Evolutionary conservation across 768 basidiomycete species (phyloP).

Genomic region (Macrolepiota albuminosa): DNA sequence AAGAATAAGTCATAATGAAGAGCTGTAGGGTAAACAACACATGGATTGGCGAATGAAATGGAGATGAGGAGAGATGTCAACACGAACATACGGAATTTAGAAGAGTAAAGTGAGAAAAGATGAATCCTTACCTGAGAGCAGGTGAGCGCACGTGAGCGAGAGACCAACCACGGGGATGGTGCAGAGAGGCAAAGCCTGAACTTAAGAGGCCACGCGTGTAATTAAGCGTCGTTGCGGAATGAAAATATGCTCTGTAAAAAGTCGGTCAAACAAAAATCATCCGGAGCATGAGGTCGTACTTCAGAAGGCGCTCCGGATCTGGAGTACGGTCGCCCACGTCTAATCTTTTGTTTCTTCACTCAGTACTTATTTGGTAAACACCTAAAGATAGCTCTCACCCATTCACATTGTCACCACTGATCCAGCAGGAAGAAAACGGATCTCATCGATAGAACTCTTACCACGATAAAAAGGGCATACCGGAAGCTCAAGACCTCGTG

Average conservation of each 20-base stretch:
- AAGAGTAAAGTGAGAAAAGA: not conserved
- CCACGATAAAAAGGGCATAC: constrained; percentile 34
- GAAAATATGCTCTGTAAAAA: constrained; percentile 82
- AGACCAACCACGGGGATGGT: constrained; percentile 90
- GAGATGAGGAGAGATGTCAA: not conserved
- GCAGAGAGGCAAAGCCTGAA: constrained; percentile 90
- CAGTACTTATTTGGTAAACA: not conserved
- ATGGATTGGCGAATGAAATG: not conserved
- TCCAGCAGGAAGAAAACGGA: not conserved
- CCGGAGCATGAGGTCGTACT: constrained; percentile 33
- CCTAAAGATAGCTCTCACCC: constrained; percentile 42
- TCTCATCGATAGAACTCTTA: not conserved
- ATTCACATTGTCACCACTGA: constrained; percentile 95
- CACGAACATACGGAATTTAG: not conserved
- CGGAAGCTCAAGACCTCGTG: constrained; percentile 82
- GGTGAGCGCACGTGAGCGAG: constrained; percentile 87
- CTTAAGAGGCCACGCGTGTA: constrained; percentile 84
- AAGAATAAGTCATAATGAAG: not conserved
- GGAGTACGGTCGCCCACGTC: constrained; percentile 78
- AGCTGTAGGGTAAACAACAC: not conserved
- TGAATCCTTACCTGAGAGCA: constrained; percentile 50
- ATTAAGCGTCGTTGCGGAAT: constrained; percentile 92
- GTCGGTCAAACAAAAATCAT: not conserved
- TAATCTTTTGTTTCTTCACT: constrained; percentile 33
- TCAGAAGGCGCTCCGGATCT: constrained; percentile 85